Base-by-base conservation (phyloP, 73 alveolate genomes). In the Paramecium sonneborni region DNA sequence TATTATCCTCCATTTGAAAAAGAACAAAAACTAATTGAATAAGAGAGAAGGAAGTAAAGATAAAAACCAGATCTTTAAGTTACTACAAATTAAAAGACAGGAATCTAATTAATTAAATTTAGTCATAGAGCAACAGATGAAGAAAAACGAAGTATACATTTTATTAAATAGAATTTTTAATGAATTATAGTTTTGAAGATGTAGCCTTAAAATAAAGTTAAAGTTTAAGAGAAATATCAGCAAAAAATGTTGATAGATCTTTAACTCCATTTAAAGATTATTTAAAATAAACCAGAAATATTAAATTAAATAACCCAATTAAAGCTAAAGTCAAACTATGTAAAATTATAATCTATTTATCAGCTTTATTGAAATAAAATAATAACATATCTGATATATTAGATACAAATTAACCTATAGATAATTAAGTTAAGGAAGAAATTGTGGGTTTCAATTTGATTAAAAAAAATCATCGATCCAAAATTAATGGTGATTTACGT, bases 1-100 rank as follows among this genome's bases (percentile, higher is more conserved):
- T 62, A 62, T 62, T 62, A 62, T 62, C 84, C 84, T 3, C 84
- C 84, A 23, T 62, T 62, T 62, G 84, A 62, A n/a, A 62, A 62
- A 10, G 84, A 62, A 32, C 11, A 62, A 32, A 62, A 62, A 7
- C 5, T 62, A 14, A 21, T 62, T 3, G 84, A 62, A 62, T 26
- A 23, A 62, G 84, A 62, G 20, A 62, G 20, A 12, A 62, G 44
- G 24, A 62, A 32, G 9, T 32, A 26, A 26, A 62, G 44, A 26
- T 9, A 62, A 6, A 62, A 62, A 32, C 84, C 84, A 62, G 84
- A 62, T 30, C 28, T 26, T 5, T 62, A 62, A 26, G 46, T 62
- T 0, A 62, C 84, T 62, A 26, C 84, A 6, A 62, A 62, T 62
- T 23, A 62, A 62, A 62, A 62, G 28, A 62, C 43, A 0, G 46